Percentiles rank a stretch among this genome's conserved stretches.
phyloP scores from a whole-genome alignment of 108 stramenopile species.

The Fragilaria radians region DNA sequence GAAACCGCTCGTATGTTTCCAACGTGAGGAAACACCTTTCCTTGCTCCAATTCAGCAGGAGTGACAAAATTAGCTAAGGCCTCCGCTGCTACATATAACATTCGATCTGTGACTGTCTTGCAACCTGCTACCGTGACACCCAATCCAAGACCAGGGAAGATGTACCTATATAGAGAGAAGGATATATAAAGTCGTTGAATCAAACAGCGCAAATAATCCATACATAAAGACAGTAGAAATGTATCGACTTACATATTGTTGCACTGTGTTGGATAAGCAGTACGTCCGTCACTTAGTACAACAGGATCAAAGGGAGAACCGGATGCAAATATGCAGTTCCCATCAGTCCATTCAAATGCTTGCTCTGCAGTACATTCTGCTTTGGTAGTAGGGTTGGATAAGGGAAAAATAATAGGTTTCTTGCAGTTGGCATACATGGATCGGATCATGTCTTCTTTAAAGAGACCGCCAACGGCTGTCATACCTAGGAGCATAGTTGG shows the following conservation, averaged over 20 bases:
- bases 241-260: constrained; percentile 71
- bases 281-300: constrained; percentile 52
- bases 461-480: constrained; percentile 71
- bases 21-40: constrained; percentile 87
- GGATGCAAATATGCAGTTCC: constrained; percentile 86
- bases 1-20: constrained; percentile 81
- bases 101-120: constrained; percentile 79
- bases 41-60: constrained; percentile 67
- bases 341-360: constrained; percentile 96
- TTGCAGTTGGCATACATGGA: constrained; percentile 74
- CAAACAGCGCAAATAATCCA: too few relatives aligned
- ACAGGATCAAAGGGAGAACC: constrained; percentile 97
- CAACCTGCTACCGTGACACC: constrained; percentile 84
- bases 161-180: constrained; percentile 26
- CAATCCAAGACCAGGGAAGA: constrained; percentile 82
- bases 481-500: constrained; percentile 93
- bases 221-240: not conserved
- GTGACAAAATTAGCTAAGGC: constrained; percentile 78
- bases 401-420: constrained; percentile 92
- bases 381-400: constrained; percentile 94
- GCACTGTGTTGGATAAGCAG: constrained; percentile 85
- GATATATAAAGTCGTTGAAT: not conserved
- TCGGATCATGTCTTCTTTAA: constrained; percentile 36
- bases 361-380: constrained; percentile 96
- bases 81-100: constrained; percentile 87